Evolutionary conservation across 2,329 filamentous ascomycete genomes (phyloP).

Genomic region (Aspergillus quadrilineatus): DNA sequence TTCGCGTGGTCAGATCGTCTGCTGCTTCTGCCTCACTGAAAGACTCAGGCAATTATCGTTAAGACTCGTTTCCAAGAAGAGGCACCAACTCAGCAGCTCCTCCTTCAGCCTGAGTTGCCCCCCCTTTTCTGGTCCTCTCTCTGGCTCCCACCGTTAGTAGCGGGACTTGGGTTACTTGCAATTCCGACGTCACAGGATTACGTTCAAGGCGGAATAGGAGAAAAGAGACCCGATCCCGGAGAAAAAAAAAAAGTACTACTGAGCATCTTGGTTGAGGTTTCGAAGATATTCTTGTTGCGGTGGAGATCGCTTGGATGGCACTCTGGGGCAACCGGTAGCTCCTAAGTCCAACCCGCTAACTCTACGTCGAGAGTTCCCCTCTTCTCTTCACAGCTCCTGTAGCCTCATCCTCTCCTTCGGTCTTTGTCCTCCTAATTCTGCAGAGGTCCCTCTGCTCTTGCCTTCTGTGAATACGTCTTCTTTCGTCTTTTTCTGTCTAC

Average conservation of each 20-base stretch:
- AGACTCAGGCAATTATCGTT: conserved; percentile 7
- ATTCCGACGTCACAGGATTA: conserved; percentile 12
- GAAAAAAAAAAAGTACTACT: background rate
- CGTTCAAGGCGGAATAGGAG: conserved; percentile 10
- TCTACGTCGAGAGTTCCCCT: conserved; percentile 20
- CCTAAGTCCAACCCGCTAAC: conserved; percentile 21
- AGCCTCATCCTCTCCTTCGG: conserved; percentile 24
- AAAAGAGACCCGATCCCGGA: background rate
- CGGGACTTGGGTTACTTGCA: conserved; percentile 12
- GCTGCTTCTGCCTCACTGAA: conserved; percentile 12
- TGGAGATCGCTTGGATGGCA: conserved; percentile 22
- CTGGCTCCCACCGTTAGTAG: conserved; percentile 16
- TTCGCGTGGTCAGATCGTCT: conserved; percentile 24
- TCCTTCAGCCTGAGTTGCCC: conserved; percentile 14
- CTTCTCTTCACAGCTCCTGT: conserved; percentile 17
- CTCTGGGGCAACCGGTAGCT: conserved; percentile 23
- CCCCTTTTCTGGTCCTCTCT: conserved; percentile 17
- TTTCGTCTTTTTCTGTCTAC: conserved; percentile 5
- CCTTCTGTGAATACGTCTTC: conserved; percentile 18
- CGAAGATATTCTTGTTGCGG: conserved; percentile 9
- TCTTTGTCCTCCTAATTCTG: conserved; percentile 10
- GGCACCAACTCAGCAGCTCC: conserved; percentile 17
- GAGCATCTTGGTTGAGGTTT: conserved; percentile 10
- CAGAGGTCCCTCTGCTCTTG: conserved; percentile 12
- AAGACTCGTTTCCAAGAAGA: conserved; percentile 11